phyloP scores from a whole-genome alignment of 2,329 filamentous ascomycete genomes.

The Pestalotiopsis sp. region DNA sequence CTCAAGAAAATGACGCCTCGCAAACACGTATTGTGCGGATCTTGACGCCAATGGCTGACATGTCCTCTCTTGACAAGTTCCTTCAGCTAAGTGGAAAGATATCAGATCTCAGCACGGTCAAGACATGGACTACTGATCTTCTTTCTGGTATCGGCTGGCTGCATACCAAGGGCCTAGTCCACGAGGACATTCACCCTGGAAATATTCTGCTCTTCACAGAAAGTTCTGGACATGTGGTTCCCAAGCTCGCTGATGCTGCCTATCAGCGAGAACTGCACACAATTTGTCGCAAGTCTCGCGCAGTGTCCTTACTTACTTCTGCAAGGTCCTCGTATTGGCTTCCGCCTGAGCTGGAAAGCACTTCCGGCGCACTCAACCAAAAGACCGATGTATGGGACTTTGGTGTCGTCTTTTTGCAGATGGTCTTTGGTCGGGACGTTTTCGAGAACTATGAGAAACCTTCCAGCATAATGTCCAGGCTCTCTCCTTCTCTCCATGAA shows the following conservation, averaged over 20 bases:
- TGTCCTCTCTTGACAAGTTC: slow-evolving; percentile 80
- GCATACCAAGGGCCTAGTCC: slow-evolving; percentile 81
- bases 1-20: slow-evolving; percentile 40
- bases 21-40: slow-evolving; percentile 73
- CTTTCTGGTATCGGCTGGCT: slow-evolving; percentile 87
- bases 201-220: slow-evolving; percentile 80
- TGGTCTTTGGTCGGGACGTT: slow-evolving; percentile 85
- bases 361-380: slow-evolving; percentile 63
- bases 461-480: slow-evolving; percentile 68
- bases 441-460: slow-evolving; percentile 80
- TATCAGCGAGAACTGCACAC: slow-evolving; percentile 71
- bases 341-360: slow-evolving; percentile 73
- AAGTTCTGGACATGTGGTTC: slow-evolving; percentile 67
- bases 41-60: slow-evolving; percentile 76
- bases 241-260: slow-evolving; percentile 75
- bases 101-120: slow-evolving; percentile 69
- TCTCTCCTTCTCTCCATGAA: slow-evolving; percentile 74
- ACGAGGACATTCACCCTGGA: slow-evolving; percentile 78
- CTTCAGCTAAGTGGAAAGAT: slow-evolving; percentile 78
- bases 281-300: slow-evolving; percentile 56
- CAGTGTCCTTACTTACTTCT: slow-evolving; percentile 56
- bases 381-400: slow-evolving; percentile 97
- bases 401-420: slow-evolving; percentile 88
- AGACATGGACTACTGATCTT: slow-evolving; percentile 89
- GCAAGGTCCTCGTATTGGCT: slow-evolving; percentile 82